Conservation (phyloP, 2,329 filamentous ascomycete species). For the Paramyrothecium sp. region DNA sequence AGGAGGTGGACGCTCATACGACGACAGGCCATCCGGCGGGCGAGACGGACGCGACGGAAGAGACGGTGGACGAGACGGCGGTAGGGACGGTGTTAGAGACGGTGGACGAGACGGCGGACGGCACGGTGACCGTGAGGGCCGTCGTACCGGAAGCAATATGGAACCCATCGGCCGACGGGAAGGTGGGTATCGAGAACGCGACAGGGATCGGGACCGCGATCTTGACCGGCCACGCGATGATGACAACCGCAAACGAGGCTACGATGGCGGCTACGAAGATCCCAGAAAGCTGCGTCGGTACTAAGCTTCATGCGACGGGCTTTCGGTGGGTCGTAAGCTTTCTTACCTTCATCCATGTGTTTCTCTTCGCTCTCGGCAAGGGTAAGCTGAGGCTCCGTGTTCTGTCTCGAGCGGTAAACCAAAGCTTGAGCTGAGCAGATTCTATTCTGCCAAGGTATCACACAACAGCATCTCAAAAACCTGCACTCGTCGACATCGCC, state of each 20-base stretch:
- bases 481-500: not conserved
- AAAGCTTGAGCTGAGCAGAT: constrained; percentile 4
- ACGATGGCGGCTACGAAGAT: constrained; percentile 82
- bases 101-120: constrained; percentile 40
- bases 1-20: constrained; percentile 53
- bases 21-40: constrained; percentile 50
- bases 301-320: constrained; percentile 26
- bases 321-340: constrained; percentile 21
- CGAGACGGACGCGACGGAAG: constrained; percentile 43
- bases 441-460: not conserved
- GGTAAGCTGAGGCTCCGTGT: constrained; percentile 10
- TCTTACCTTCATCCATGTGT: constrained; percentile 15
- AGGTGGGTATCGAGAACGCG: constrained; percentile 52
- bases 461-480: not conserved
- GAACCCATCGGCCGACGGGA: constrained; percentile 75
- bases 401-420: constrained; percentile 3
- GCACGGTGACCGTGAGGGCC: constrained; percentile 42
- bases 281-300: constrained; percentile 65
- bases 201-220: constrained; percentile 44
- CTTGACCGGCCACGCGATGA: constrained; percentile 58
- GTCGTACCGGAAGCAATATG: constrained; percentile 73
- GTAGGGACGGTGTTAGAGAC: constrained; percentile 41
- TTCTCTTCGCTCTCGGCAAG: constrained; percentile 15
- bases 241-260: constrained; percentile 64
- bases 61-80: constrained; percentile 22